phyloP scores from a whole-genome alignment of 1,284 basidiomycete genomes.

The Blastosporella zonata region DNA sequence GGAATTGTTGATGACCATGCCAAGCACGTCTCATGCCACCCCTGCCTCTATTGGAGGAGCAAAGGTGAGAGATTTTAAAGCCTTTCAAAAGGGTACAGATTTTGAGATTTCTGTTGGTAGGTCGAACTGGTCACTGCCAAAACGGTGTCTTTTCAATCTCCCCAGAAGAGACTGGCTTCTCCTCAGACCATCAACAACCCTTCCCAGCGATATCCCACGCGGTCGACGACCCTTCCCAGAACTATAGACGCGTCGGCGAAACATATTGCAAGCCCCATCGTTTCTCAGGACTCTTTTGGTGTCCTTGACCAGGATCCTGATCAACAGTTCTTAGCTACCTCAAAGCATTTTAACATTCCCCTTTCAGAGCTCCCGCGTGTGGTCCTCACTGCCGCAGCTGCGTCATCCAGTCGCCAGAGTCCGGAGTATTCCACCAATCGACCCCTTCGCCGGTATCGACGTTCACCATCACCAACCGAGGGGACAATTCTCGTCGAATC shows the following conservation, averaged over 20 bases:
- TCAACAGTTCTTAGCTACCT: conserved; percentile 43
- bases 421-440: background rate
- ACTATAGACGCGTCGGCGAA: conserved; percentile 9
- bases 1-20: conserved; percentile 5
- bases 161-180: conserved; percentile 13
- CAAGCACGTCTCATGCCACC: conserved; percentile 12
- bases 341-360: conserved; percentile 53
- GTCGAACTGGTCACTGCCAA: conserved; percentile 26
- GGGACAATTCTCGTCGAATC: conserved; percentile 42
- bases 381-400: conserved; percentile 4
- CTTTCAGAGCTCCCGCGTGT: conserved; percentile 50
- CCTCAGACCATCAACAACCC: conserved; percentile 4
- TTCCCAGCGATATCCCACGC: conserved; percentile 11
- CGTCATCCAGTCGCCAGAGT: background rate
- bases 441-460: conserved; percentile 10
- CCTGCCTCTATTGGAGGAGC: conserved; percentile 12
- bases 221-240: conserved; percentile 13
- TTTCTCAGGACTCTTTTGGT: conserved; percentile 61
- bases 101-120: conserved; percentile 22
- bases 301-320: conserved; percentile 45
- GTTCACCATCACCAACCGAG: conserved; percentile 18
- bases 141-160: conserved; percentile 30
- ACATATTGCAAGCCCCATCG: conserved; percentile 13
- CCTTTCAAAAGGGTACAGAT: background rate
- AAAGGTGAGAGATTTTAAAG: conserved; percentile 21